Conservation (phyloP, 192 early-diverging fungal genomes). For the Diversispora epigaea region DNA sequence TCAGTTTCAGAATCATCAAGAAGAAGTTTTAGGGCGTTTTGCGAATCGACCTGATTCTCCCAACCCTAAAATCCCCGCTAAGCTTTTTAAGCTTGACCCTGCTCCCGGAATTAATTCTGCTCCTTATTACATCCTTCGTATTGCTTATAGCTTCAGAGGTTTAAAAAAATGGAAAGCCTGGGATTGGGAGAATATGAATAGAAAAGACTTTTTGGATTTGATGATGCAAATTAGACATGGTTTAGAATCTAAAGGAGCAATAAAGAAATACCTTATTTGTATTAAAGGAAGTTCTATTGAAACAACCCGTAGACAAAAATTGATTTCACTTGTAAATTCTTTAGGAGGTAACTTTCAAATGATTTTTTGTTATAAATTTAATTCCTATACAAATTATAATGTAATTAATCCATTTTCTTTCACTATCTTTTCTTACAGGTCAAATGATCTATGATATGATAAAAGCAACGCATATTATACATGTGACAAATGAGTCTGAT, state of each 20-base stretch:
- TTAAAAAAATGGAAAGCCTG: conserved; percentile 42
- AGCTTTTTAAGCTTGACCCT: conserved; percentile 45
- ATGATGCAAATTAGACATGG: conserved; percentile 39
- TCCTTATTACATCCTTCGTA: conserved; percentile 45
- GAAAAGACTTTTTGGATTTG: conserved; percentile 42
- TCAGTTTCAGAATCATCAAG: conserved; percentile 54
- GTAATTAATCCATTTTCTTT: neutral
- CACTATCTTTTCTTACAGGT: conserved; percentile 33
- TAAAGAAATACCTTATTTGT: conserved; percentile 44
- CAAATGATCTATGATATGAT: conserved; percentile 26
- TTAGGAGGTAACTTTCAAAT: conserved; percentile 45
- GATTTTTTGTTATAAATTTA: neutral
- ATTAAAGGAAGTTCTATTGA: conserved; percentile 41
- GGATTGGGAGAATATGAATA: conserved; percentile 40
- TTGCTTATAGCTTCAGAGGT: conserved; percentile 48
- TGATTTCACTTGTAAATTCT: conserved; percentile 35
- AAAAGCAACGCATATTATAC: conserved; percentile 51
- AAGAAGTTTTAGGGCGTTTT: conserved; percentile 46
- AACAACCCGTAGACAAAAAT: conserved; percentile 37
- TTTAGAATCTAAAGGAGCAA: conserved; percentile 31
- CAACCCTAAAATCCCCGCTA: conserved; percentile 47
- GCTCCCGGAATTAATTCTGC: conserved; percentile 32
- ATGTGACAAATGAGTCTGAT: conserved; percentile 47
- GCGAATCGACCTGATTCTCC: neutral
- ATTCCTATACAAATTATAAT: neutral